Evolutionary conservation across 176 grass and related monocot species (phyloP), one percentile per base, ranked within the genome.

Genomic region (Eleusine indica): DNA sequence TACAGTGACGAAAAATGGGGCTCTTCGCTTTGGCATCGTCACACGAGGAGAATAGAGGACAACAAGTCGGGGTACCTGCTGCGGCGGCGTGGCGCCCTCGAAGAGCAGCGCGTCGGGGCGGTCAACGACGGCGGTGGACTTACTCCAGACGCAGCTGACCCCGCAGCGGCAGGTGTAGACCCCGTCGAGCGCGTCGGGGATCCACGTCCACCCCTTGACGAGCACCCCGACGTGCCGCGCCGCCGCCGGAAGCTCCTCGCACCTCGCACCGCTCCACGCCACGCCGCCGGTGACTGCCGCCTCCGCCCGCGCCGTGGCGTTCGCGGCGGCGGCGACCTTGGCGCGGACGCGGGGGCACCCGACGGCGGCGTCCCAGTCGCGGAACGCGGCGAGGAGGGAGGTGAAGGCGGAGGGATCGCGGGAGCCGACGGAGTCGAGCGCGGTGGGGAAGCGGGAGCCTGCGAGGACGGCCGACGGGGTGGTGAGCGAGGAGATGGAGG

Each of bases 141-240:
- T 97, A 71, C 91, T 97, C 95, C 95, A 97, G 1, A 92, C 73
- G 73, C 95, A 97, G 71, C 56, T 94, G 38, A 97, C 38, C 19
- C 90, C 92, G 37, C 95, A 97, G 16, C 86, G 88, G 81, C 95
- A 97, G 0, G 88, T 89, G 78, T 97, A 97, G 61, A 94, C 84
- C 49, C 90, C 90, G 13, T 94, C 95, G 66, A 94, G 77, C 83
- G 91, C 86, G 80, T 97, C 95, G 14, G 95, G 95, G 39, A 97
- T 89, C 95, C 95, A 97, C 60, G 95, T 97, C 92, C 92, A 97
- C 43, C 84, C 86, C 74, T 92, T 97, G 66, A 97, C 92, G 39
- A 97, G 69, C 66, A 97, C 80, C 43, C 90, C 88, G 7, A 92
- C 86, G 67, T 97, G 92, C 5, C 82, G 60, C 58, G 81, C 25